Evolutionary conservation across 768 basidiomycete genomes (phyloP), one percentile per base, ranked within the genome.

Genomic region (Serendipita sp.): DNA sequence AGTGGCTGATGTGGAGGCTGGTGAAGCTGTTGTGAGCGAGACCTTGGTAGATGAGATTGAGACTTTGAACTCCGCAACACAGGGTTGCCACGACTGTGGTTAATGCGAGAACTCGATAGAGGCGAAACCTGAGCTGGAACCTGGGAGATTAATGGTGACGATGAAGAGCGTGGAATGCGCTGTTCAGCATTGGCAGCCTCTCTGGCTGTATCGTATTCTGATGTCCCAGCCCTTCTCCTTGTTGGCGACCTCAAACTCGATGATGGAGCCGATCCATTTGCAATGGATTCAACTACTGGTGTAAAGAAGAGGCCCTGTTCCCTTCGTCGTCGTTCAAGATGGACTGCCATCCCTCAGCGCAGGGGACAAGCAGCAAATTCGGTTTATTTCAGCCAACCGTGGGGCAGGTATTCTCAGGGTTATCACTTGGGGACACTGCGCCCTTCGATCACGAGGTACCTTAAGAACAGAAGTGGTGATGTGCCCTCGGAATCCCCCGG

Each of bases 291-390:
- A 18, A n/a, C 7, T 5, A 60, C 56, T 4, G 56, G 56, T 35
- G 56, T 60, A 60, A 60, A 60, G n/a, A 38, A 60, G 16, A 60
- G 56, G 56, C 56, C 34, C 16, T 60, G 30, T 28, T 35, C 56
- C 35, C 56, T 24, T 37, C 56, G 18, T 60, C 56, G 28, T 11
- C 18, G 48, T n/a, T 51, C 18, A 18, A n/a, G 48, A 32, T 32
- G 7, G n/a, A 51, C n/a, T 18, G 18, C 30, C 48, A 51, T 51
- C 48, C 48, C 48, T 41, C 41, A 51, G 2, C 18, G 48, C 30
- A 51, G 48, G 48, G 30, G n/a, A 18, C 48, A 51, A 51, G 48
- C n/a, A 32, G 48, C 48, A 32, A n/a, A 5, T 51, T n/a, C n/a
- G 48, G 7, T 8, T 8, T 18, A 8, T 46, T 18, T 8, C 8